These are phyloP conservation scores for Ulvella scutata DNA, from an alignment of 139 green algal genomes.

Conservation along the genomic window DNA sequence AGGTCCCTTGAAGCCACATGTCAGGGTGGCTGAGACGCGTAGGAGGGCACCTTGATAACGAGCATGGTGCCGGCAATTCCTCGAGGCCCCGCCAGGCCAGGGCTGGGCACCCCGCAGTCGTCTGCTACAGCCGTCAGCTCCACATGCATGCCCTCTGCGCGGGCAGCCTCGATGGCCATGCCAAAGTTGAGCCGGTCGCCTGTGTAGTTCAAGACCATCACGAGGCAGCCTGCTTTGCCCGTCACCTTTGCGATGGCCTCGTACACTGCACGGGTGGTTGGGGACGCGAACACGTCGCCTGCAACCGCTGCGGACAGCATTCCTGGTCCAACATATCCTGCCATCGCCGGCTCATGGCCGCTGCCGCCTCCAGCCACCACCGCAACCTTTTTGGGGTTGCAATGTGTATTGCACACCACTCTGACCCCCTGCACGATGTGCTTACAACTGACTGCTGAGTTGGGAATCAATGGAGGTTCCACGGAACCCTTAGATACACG, in stretches of 20 bases:
- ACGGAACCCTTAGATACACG: too few relatives aligned
- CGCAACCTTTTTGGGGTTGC: slow-evolving; percentile 23
- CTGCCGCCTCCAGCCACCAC: slow-evolving; percentile 55
- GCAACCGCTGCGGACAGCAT: slow-evolving; percentile 80
- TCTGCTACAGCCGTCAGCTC: slow-evolving; percentile 62
- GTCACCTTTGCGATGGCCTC: slow-evolving; percentile 56
- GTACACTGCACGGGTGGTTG: slow-evolving; percentile 35
- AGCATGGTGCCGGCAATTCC: slow-evolving; percentile 75
- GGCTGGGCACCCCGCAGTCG: slow-evolving; percentile 51
- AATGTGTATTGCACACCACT: slow-evolving; percentile 17
- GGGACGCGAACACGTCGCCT: slow-evolving; percentile 70
- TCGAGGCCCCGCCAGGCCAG: slow-evolving; percentile 38
- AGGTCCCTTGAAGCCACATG: too few relatives aligned
- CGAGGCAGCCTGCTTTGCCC: slow-evolving; percentile 41
- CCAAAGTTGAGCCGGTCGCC: slow-evolving; percentile 88
- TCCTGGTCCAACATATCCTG: slow-evolving; percentile 63
- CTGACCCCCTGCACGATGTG: slow-evolving; percentile 22
- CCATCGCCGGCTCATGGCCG: slow-evolving; percentile 76
- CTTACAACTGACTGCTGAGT: not conserved
- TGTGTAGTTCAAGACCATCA: slow-evolving; percentile 87
- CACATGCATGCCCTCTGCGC: slow-evolving; percentile 42
- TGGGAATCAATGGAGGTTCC: not conserved
- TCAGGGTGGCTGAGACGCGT: too few relatives aligned
- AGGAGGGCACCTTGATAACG: slow-evolving; percentile 75
- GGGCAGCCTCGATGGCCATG: slow-evolving; percentile 65